Evolutionary conservation across 768 basidiomycete species (phyloP).

Genomic region (Baorangia bicolor): DNA sequence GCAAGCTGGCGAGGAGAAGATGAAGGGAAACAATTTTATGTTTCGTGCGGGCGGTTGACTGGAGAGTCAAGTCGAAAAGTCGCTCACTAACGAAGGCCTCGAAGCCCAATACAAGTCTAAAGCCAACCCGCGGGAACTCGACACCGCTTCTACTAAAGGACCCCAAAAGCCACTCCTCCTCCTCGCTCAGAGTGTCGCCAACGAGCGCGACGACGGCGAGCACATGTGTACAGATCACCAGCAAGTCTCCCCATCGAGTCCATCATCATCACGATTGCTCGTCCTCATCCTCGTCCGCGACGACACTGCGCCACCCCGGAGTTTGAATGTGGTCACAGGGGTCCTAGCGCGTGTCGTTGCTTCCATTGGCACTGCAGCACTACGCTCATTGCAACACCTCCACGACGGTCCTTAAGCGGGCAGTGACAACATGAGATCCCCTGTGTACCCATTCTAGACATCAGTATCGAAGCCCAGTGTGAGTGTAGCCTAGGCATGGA

Average conservation of each 20-base stretch:
- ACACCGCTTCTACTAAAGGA: slow-evolving; percentile 25
- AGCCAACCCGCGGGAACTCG: slow-evolving; percentile 31
- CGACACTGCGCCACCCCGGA: slow-evolving; percentile 21
- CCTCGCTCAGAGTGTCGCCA: background rate
- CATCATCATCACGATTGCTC: background rate
- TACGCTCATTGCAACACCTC: background rate
- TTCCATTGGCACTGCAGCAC: background rate
- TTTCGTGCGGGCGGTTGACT: slow-evolving; percentile 29
- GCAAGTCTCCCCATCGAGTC: background rate
- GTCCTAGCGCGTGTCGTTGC: slow-evolving; percentile 23
- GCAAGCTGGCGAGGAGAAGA: slow-evolving; percentile 27
- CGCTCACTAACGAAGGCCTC: slow-evolving; percentile 28
- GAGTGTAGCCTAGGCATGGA: background rate
- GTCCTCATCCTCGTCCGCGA: background rate
- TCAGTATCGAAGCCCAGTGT: too few relatives aligned
- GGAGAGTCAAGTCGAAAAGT: slow-evolving; percentile 31
- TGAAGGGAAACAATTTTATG: slow-evolving; percentile 28
- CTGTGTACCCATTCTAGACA: too few relatives aligned
- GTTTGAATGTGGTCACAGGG: slow-evolving; percentile 32
- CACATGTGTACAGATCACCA: background rate
- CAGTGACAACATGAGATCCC: background rate
- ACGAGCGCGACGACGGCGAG: slow-evolving; percentile 1
- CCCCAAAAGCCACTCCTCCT: slow-evolving; percentile 18
- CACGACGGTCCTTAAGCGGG: background rate
- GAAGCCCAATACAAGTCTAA: slow-evolving; percentile 27